phyloP scores from a whole-genome alignment of 2,329 filamentous ascomycete species.

The Myriosclerotinia scirpicola region DNA sequence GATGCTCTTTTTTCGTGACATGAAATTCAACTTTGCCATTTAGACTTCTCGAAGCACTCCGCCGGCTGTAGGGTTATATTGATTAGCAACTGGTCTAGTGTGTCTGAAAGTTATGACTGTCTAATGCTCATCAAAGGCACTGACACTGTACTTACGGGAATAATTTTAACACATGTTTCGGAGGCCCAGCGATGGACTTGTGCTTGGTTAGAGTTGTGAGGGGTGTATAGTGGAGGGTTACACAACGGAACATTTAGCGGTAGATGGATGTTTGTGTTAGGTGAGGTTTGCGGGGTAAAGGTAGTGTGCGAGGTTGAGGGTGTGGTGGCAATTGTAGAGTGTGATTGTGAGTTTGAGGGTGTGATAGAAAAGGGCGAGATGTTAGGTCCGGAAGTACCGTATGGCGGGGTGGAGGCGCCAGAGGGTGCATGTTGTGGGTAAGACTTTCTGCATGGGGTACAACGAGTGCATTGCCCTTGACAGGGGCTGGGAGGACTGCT shows the following conservation, averaged over 20 bases:
- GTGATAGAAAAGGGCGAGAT: not conserved
- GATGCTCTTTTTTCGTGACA: not conserved
- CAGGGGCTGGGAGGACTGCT: not conserved
- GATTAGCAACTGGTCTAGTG: not conserved
- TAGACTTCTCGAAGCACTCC: slow-evolving; percentile 2
- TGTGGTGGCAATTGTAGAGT: not conserved
- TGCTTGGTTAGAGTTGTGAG: not conserved
- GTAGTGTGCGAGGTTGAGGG: not conserved
- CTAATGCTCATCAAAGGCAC: not conserved
- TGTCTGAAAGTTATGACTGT: not conserved
- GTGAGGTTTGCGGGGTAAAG: not conserved
- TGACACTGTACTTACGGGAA: not conserved
- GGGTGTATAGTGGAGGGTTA: not conserved
- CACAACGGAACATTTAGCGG: not conserved
- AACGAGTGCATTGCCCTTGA: not conserved
- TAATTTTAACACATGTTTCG: not conserved
- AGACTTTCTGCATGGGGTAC: not conserved
- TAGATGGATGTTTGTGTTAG: not conserved
- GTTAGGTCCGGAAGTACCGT: not conserved
- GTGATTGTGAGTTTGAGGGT: no score
- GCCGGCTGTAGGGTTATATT: not conserved
- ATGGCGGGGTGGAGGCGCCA: not conserved
- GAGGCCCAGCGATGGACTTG: not conserved
- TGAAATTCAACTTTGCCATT: not conserved
- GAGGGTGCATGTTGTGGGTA: not conserved